Percentiles rank a stretch among this genome's conserved stretches.
Conservation (phyloP, 345 rosid species). For the Brassica cretica region DNA sequence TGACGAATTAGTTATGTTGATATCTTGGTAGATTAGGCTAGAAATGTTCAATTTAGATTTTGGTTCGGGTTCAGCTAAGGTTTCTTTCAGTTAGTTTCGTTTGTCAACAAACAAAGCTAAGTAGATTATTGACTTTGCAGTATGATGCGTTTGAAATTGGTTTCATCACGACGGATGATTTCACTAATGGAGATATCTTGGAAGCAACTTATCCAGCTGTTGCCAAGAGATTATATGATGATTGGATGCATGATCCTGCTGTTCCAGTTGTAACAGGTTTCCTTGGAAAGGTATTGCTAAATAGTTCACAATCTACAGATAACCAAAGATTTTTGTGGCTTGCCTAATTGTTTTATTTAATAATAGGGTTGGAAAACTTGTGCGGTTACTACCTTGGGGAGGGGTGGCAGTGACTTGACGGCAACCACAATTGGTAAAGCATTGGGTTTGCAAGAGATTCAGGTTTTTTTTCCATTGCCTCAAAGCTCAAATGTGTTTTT, state of each 20-base stretch:
- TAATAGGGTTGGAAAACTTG: conserved; percentile 89
- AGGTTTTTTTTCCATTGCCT: conserved; percentile 50
- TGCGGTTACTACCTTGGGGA: conserved; percentile 91
- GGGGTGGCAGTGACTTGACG: conserved; percentile 99
- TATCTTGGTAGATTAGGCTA: conserved; percentile 1
- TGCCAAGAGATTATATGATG: conserved; percentile 81
- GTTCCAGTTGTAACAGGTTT: conserved; percentile 94
- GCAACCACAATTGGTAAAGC: conserved; percentile 99
- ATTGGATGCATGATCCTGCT: conserved; percentile 80
- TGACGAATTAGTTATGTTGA: conserved; percentile 4
- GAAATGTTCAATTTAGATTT: conserved; percentile 5
- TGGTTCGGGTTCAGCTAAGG: not conserved
- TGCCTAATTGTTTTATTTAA: conserved; percentile 17
- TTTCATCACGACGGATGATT: conserved; percentile 94
- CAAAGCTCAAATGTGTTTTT: not conserved
- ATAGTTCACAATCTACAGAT: conserved; percentile 8
- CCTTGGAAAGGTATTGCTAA: conserved; percentile 79
- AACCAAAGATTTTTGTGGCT: not conserved
- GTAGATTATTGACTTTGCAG: conserved; percentile 46
- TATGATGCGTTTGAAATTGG: conserved; percentile 97
- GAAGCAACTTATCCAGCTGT: conserved; percentile 98
- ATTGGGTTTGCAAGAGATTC: conserved; percentile 90
- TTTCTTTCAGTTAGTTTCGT: too few relatives aligned
- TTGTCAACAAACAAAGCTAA: conserved; percentile 29
- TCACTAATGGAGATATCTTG: conserved; percentile 93